A percentile compares a stretch with the other conserved stretches of the same genome.
Conservation (phyloP, 2,329 filamentous ascomycete genomes). For the Colletotrichum acutatum region DNA sequence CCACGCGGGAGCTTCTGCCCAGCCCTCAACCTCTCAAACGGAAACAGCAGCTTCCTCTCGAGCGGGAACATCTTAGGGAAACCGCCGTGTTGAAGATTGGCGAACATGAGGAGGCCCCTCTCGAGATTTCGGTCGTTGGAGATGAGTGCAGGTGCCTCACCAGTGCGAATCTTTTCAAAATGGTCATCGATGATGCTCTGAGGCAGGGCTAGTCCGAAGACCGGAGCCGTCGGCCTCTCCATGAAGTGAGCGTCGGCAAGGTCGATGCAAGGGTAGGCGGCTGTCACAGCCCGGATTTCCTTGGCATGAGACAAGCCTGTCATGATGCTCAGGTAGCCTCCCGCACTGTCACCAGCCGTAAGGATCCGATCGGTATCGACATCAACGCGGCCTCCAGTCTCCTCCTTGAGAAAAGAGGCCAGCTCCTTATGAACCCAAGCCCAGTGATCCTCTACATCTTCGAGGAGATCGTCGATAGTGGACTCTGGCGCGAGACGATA, state of each 20-base stretch:
- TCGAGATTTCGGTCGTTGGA: constrained; percentile 4
- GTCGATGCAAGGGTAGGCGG: constrained; percentile 39
- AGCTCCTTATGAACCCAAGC: constrained; percentile 38
- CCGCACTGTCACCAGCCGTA: constrained; percentile 34
- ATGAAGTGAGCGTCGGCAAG: constrained; percentile 14
- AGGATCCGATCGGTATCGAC: constrained; percentile 15
- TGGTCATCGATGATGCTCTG: constrained; percentile 11
- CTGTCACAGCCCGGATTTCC: constrained; percentile 35
- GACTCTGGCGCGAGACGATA: constrained; percentile 40
- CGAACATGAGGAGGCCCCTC: constrained; percentile 6
- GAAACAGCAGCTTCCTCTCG: not conserved
- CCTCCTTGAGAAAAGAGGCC: constrained; percentile 28
- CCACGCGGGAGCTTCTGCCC: constrained; percentile 9
- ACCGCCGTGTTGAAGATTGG: not conserved
- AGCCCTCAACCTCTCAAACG: constrained; percentile 5
- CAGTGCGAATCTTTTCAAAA: constrained; percentile 4
- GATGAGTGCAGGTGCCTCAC: not conserved
- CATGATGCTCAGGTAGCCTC: constrained; percentile 40
- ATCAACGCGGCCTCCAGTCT: constrained; percentile 36
- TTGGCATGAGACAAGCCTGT: constrained; percentile 39
- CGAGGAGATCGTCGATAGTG: constrained; percentile 40
- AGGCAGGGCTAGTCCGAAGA: not conserved
- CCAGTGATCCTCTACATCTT: constrained; percentile 43
- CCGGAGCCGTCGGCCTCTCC: not conserved
- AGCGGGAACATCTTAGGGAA: not conserved